phyloP scores from a whole-genome alignment of 768 basidiomycete species.

The Russula abietina region DNA sequence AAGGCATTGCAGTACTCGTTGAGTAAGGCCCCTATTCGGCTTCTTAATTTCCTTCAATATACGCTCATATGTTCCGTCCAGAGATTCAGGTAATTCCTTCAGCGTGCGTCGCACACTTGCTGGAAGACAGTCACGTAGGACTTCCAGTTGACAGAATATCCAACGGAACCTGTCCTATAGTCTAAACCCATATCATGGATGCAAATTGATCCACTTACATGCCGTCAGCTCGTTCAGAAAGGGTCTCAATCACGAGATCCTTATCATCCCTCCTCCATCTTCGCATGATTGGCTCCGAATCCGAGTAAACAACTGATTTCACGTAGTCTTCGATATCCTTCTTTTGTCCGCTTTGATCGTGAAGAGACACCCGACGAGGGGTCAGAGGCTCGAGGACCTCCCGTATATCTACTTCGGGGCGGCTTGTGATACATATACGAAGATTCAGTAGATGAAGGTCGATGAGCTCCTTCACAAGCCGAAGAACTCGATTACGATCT shows the following conservation, averaged over 20 bases:
- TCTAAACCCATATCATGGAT: not conserved
- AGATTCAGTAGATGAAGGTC: not conserved
- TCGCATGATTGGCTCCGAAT: not conserved
- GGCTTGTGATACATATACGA: conserved; percentile 1
- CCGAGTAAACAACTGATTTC: not conserved
- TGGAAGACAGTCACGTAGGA: not conserved
- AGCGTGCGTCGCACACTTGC: not conserved
- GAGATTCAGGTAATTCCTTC: not conserved
- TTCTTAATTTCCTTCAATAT: not conserved
- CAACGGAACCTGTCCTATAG: not conserved
- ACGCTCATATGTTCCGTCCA: conserved; percentile 5
- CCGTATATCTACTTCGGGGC: not conserved
- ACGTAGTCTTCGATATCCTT: not conserved
- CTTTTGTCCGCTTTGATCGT: conserved; percentile 2
- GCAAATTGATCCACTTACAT: not conserved
- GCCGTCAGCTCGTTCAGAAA: not conserved
- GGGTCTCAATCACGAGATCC: not conserved
- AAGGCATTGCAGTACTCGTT: not conserved
- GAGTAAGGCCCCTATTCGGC: not conserved
- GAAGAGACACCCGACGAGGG: not conserved
- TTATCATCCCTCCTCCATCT: conserved; percentile 1
- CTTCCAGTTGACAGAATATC: not conserved
- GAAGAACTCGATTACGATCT: not conserved
- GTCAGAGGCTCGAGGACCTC: not conserved
- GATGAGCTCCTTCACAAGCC: not conserved